Percentiles rank a stretch among this genome's conserved stretches.
Evolutionary conservation across 495 filamentous ascomycete genomes (phyloP).

Genomic region (Talaromyces trachyspermus): DNA sequence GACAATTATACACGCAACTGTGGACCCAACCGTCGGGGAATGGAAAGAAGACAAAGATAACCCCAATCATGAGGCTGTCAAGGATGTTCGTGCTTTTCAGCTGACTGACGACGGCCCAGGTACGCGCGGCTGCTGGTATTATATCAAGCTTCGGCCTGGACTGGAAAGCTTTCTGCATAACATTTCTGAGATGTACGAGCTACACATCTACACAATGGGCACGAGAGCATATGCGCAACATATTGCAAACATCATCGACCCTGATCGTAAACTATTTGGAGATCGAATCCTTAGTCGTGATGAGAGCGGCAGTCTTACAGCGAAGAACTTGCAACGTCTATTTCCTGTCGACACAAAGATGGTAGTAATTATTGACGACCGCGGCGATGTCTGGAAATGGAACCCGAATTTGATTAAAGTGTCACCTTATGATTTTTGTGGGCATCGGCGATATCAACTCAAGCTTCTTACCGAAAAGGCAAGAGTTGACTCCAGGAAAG

Average conservation of each 20-base stretch:
- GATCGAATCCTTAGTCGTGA: slow-evolving; percentile 92
- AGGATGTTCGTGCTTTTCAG: slow-evolving; percentile 80
- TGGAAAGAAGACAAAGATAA: slow-evolving; percentile 86
- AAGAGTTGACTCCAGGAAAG: slow-evolving; percentile 49
- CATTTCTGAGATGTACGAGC: slow-evolving; percentile 76
- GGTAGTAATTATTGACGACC: slow-evolving; percentile 98
- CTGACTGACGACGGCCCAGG: slow-evolving; percentile 75
- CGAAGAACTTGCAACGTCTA: slow-evolving; percentile 82
- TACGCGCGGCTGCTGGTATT: slow-evolving; percentile 79
- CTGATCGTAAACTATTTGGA: slow-evolving; percentile 80
- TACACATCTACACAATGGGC: slow-evolving; percentile 99
- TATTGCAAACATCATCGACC: slow-evolving; percentile 90
- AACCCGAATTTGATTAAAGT: slow-evolving; percentile 92
- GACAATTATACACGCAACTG: slow-evolving; percentile 96
- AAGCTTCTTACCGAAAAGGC: slow-evolving; percentile 85
- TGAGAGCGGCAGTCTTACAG: slow-evolving; percentile 85
- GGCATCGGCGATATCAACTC: slow-evolving; percentile 99
- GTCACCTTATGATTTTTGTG: slow-evolving; percentile 89
- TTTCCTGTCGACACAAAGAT: slow-evolving; percentile 98
- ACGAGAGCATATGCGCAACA: slow-evolving; percentile 88
- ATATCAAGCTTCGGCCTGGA: slow-evolving; percentile 96
- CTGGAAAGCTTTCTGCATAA: slow-evolving; percentile 74
- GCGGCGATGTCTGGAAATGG: slow-evolving; percentile 97
- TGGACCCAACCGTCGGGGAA: slow-evolving; percentile 91
- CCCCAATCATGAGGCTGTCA: slow-evolving; percentile 85